A percentile compares a stretch with the other conserved stretches of the same genome.
phyloP scores from a whole-genome alignment of 805 yeast species.

The Yamadazyma philogaea region DNA sequence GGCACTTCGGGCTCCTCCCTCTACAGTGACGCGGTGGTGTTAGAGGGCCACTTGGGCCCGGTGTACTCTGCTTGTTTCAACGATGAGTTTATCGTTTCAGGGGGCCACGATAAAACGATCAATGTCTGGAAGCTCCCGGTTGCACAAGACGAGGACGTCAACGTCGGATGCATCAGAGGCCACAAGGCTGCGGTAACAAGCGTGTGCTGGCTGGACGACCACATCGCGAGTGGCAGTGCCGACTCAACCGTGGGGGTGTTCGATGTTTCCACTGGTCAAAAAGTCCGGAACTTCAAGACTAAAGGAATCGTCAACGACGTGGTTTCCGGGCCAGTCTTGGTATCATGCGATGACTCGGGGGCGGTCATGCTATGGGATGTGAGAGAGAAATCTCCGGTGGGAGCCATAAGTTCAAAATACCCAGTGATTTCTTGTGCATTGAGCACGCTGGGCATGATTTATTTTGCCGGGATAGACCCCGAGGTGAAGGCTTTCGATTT shows the following conservation, averaged over 20 bases:
- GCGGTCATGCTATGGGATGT: conserved; percentile 60
- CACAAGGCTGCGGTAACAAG: conserved; percentile 67
- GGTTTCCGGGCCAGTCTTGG: conserved; percentile 29
- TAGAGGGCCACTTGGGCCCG: conserved; percentile 49
- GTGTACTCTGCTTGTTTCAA: conserved; percentile 54
- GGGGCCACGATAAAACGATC: conserved; percentile 56
- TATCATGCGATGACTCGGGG: conserved; percentile 69
- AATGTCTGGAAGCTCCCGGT: conserved; percentile 44
- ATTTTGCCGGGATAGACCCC: conserved; percentile 68
- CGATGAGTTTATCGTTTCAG: conserved; percentile 50
- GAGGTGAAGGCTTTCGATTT: conserved; percentile 57
- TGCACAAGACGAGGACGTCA: conserved; percentile 23
- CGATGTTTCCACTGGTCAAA: conserved; percentile 57
- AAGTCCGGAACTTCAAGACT: conserved; percentile 45
- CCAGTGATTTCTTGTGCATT: conserved; percentile 50
- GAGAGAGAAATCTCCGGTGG: conserved; percentile 46
- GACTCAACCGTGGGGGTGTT: conserved; percentile 60
- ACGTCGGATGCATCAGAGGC: conserved; percentile 48
- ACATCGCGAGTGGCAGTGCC: conserved; percentile 52
- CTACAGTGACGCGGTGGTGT: conserved; percentile 29
- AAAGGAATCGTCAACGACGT: conserved; percentile 54
- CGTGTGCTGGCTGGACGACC: conserved; percentile 51
- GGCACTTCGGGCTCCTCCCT: conserved; percentile 13
- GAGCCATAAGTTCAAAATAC: conserved; percentile 43
- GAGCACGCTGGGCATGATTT: conserved; percentile 31